Conservation (phyloP, 495 filamentous ascomycete species). For the Collariella sp. region DNA sequence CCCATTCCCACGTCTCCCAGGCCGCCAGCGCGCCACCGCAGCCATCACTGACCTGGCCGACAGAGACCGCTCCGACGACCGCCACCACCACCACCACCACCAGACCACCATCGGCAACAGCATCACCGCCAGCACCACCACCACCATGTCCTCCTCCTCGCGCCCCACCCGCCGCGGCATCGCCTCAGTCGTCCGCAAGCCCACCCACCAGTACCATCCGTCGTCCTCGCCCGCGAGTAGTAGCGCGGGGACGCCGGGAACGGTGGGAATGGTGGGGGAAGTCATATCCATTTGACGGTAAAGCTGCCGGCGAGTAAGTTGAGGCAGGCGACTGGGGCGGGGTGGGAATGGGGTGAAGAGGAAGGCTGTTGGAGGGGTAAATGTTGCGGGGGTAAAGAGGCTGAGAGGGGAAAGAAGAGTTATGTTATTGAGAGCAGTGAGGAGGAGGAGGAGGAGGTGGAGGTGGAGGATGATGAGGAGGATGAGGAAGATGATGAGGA, state of each 20-base stretch:
- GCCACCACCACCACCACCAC: conserved; percentile 26
- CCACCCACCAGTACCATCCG: too few relatives aligned
- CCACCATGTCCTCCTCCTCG: conserved; percentile 35
- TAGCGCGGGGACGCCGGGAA: conserved; percentile 39
- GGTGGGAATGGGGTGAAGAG: conserved; percentile 17
- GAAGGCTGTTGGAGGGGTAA: conserved; percentile 12
- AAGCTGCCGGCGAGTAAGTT: conserved; percentile 79
- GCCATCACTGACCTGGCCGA: conserved; percentile 46
- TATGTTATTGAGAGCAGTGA: conserved; percentile 56
- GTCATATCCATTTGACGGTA: conserved; percentile 69
- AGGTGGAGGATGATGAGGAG: conserved; percentile 37
- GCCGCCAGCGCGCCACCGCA: conserved; percentile 40
- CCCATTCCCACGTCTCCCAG: conserved; percentile 37
- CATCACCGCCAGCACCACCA: too few relatives aligned
- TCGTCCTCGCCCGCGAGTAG: conserved; percentile 30
- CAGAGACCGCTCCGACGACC: conserved; percentile 29
- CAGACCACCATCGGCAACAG: too few relatives aligned
- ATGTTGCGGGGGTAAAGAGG: conserved; percentile 25
- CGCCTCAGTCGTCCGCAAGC: conserved; percentile 48
- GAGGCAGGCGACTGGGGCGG: conserved; percentile 62
- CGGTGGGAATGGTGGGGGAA: conserved; percentile 46
- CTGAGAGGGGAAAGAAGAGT: conserved; percentile 52
- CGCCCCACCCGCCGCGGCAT: conserved; percentile 37
- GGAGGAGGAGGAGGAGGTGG: conserved; percentile 41
- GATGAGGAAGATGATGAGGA: conserved; percentile 40